Evolutionary conservation across 2,329 filamentous ascomycete species (phyloP).

Genomic region (Apiospora malaysiana): DNA sequence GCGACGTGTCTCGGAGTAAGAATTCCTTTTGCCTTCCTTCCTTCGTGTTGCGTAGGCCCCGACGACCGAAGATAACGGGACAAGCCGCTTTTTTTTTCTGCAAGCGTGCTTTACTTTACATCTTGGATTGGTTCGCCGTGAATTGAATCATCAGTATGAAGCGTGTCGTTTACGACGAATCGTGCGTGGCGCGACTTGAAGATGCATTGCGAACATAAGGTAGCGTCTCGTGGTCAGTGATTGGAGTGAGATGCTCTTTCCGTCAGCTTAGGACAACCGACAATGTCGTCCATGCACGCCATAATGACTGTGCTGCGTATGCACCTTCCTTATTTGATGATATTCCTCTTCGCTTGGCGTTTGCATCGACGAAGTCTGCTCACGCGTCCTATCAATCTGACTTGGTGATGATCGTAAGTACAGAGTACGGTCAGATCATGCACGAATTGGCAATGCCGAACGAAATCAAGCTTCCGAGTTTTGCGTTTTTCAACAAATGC

Average conservation of each 20-base stretch:
- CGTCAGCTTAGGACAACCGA: background rate
- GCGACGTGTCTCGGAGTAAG: background rate
- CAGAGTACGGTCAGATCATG: background rate
- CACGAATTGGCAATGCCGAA: background rate
- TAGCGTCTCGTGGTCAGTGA: background rate
- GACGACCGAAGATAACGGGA: background rate
- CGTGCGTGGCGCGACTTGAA: background rate
- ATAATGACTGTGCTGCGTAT: background rate
- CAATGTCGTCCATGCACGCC: background rate
- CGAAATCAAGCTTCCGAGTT: background rate
- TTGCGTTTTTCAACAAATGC: background rate
- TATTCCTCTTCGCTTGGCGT: background rate
- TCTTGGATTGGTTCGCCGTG: background rate
- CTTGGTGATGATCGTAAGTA: background rate
- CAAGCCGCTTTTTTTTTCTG: background rate
- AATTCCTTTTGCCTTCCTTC: background rate
- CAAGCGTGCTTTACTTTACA: background rate
- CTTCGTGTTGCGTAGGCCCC: background rate
- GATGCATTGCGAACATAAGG: background rate
- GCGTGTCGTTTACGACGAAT: background rate
- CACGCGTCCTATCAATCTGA: background rate
- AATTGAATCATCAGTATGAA: background rate
- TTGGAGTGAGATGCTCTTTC: background rate
- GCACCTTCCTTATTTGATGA: background rate
- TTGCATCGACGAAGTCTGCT: background rate